Evolutionary conservation across 192 early-diverging fungal species (phyloP), one percentile per base, ranked within the genome.

Genomic region (Entomortierella beljakovae): DNA sequence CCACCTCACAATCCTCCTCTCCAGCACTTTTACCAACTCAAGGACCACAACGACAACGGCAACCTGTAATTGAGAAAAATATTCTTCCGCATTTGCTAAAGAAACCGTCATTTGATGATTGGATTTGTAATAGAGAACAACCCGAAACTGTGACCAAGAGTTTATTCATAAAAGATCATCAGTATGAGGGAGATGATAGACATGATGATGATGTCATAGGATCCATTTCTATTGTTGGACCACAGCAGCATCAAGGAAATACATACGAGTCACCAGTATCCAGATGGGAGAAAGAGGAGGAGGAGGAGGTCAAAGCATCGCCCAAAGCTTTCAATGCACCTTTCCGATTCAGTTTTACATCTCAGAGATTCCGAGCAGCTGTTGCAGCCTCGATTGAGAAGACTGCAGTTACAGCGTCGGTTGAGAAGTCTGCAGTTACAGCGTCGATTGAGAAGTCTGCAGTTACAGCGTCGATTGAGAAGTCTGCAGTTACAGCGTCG

Each of bases 291-390:
- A 43, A 43, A 43, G 42, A 43, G 42, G 42, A 43, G 18, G 42
- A 18, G 42, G 18, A 43, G 42, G 18, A 43, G 42, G 42, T 9
- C 10, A 43, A 43, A 43, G 42, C 9, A 18, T 13, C 18, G 42
- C 9, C 9, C 9, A 53, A 53, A 15, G 15, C 6, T 6, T 26
- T 26, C 4, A 57, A 33, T 26, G 7, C 59, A 2, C 42, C 60
- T 23, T 56, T 57, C 40, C 61, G 18, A n/a, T 68, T 77, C 49
- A 69, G 68, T 43, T 79, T 79, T 33, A 79, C 75, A 16, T 79
- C 75, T 5, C 50, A 59, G n/a, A 55, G 75, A 23, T 79, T 79
- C 62, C 38, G 50, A 34, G 75, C 35, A 11, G 68, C 57, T 1
- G 67, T 79, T 13, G 54, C 69, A 46, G 61, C 56, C 3, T 59